Conservation (phyloP, 306 rosid species). For the Prosopis cineraria region DNA sequence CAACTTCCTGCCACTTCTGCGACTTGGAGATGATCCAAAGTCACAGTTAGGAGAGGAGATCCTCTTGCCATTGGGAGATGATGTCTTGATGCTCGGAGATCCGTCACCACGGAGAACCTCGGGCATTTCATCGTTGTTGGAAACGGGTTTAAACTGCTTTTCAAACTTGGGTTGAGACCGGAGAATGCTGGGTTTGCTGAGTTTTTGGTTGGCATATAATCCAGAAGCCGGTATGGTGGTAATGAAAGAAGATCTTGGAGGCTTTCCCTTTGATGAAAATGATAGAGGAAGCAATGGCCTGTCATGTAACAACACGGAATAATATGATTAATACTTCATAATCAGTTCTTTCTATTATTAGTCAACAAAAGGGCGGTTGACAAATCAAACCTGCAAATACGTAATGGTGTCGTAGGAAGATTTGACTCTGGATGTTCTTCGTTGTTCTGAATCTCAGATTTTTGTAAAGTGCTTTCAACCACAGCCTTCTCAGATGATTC, state of each 20-base stretch:
- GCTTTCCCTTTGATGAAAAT: conserved; percentile 72
- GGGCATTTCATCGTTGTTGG: conserved; percentile 70
- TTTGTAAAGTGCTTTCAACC: conserved; percentile 49
- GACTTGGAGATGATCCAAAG: conserved; percentile 60
- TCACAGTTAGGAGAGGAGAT: conserved; percentile 71
- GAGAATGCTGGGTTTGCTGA: conserved; percentile 54
- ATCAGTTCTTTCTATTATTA: conserved; percentile 28
- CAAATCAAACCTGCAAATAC: conserved; percentile 59
- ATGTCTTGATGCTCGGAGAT: conserved; percentile 66
- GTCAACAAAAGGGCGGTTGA: conserved; percentile 19
- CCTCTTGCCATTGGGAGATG: conserved; percentile 89
- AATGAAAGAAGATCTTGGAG: conserved; percentile 56
- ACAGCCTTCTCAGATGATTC: conserved; percentile 54
- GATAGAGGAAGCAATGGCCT: conserved; percentile 63
- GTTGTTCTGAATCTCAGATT: conserved; percentile 49
- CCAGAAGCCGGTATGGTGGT: conserved; percentile 61
- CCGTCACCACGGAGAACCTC: conserved; percentile 51
- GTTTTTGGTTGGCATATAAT: conserved; percentile 51
- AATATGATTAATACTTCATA: conserved; percentile 19
- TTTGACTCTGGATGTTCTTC: conserved; percentile 61
- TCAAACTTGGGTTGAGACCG: conserved; percentile 52
- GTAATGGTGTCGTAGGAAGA: conserved; percentile 64
- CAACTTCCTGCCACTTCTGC: conserved; percentile 78
- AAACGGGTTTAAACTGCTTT: conserved; percentile 43
- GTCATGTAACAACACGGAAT: too few relatives aligned